phyloP scores from a whole-genome alignment of 2,329 filamentous ascomycete genomes.

The Aspergillus sp. region DNA sequence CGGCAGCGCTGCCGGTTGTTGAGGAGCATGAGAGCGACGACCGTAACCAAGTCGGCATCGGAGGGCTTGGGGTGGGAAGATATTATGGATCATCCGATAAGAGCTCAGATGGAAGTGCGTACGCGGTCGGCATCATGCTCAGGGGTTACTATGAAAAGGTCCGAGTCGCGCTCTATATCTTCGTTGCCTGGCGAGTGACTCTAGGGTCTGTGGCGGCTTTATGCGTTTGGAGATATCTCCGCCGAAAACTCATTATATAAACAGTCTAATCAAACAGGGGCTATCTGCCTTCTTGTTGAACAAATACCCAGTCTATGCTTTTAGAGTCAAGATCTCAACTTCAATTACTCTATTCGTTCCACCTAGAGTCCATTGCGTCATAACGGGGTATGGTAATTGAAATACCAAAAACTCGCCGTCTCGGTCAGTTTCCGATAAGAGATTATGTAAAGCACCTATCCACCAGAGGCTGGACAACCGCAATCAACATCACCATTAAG shows the following conservation, averaged over 20 bases:
- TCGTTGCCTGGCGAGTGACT: conserved; percentile 38
- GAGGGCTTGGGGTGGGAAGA: conserved; percentile 37
- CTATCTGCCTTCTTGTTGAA: too few relatives aligned
- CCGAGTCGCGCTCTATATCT: conserved; percentile 40
- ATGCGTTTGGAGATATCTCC: conserved; percentile 31
- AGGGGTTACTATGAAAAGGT: conserved; percentile 46
- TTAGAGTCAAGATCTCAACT: too few relatives aligned
- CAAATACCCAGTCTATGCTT: too few relatives aligned
- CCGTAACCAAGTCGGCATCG: conserved; percentile 39
- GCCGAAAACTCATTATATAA: conserved; percentile 12
- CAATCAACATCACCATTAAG: neutral
- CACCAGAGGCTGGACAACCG: neutral
- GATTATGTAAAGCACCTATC: neutral
- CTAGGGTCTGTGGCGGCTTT: conserved; percentile 31
- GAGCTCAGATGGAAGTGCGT: conserved; percentile 26
- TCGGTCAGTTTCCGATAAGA: neutral
- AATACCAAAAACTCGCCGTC: neutral
- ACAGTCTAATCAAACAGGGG: neutral
- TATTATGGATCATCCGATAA: conserved; percentile 30
- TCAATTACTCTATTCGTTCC: too few relatives aligned
- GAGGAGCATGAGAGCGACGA: conserved; percentile 22
- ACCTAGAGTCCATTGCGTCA: neutral
- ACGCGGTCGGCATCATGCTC: conserved; percentile 44
- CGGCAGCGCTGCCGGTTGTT: conserved; percentile 31
- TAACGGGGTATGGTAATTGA: neutral